Evolutionary conservation across 1,284 basidiomycete species (phyloP), one percentile per base, ranked within the genome.

Genomic region (Cryptococcus jaspeensis): DNA sequence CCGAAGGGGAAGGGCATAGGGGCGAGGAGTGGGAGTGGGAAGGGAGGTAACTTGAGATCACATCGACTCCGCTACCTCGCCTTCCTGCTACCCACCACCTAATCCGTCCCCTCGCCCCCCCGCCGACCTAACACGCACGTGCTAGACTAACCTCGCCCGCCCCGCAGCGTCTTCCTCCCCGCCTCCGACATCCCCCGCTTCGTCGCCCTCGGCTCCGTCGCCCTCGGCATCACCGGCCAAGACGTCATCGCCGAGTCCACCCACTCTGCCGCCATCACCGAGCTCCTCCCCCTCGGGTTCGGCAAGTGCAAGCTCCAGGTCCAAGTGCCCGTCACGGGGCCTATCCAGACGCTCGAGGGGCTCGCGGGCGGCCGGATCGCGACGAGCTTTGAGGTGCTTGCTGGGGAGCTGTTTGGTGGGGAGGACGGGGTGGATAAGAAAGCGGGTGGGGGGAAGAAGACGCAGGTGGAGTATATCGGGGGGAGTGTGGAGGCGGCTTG

Each of bases 401-500:
- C 92, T 0, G 87, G 81, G 8, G 80, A 87, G 58, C 92, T 92
- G 74, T 99, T 99, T 72, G 41, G 52, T 32, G 58, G 58, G 6
- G 35, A 52, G 39, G 77, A 71, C 2, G 76, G 83, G 46, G 64
- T 97, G 0, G 95, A 99, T 71, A 78, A 81, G 20, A 79, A 80
- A 51, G 74, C 85, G 16, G 42, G 51, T 22, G 73, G 81, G 12
- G 65, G 63, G 50, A 67, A 71, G 64, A n/a, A n/a, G n/a, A 98
- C 95, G 0, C 84, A 83, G 70, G 91, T 99, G 55, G 92, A 96
- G 73, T 98, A 98, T 72, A 87, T 99, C 8, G 94, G 95, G 6
- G 96, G 96, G 1, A 94, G 91, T 69, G 96, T 99, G 1, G 96
- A 99, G 79, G 95, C 96, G 2, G 96, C 96, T 16, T 99, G 96